These are phyloP conservation scores for Ricinus communis DNA, from an alignment of 345 rosid genomes.

Conservation along the genomic window DNA sequence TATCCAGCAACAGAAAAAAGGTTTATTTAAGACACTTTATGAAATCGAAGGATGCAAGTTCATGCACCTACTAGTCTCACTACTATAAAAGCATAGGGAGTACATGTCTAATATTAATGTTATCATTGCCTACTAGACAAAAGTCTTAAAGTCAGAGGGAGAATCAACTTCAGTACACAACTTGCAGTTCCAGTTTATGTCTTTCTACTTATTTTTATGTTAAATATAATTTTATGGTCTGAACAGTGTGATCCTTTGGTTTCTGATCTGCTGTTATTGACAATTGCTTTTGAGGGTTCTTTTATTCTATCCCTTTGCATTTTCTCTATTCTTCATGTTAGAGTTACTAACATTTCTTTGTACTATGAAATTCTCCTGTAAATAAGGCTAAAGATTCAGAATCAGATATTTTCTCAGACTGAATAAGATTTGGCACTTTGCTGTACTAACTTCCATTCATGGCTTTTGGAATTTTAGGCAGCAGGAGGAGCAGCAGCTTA, in stretches of 20 bases:
- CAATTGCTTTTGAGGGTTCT: not conserved
- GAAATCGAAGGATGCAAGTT: not conserved
- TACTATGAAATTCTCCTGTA: not conserved
- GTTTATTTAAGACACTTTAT: too few species aligned
- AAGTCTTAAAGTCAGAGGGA: not conserved
- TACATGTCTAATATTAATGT: not conserved
- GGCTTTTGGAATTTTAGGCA: conserved; percentile 49
- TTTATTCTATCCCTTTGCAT: not conserved
- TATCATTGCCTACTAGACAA: not conserved
- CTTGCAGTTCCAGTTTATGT: not conserved
- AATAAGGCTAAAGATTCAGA: not conserved
- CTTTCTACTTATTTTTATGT: not conserved
- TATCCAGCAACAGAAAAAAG: not conserved
- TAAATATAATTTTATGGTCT: not conserved
- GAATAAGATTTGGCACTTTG: conserved; percentile 13
- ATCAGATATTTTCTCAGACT: not conserved
- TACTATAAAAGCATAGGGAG: not conserved
- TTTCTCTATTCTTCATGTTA: not conserved
- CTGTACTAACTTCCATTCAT: conserved; percentile 23
- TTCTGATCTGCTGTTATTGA: not conserved
- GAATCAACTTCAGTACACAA: not conserved
- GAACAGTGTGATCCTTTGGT: not conserved
- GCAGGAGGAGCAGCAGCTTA: conserved; percentile 64
- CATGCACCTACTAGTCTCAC: not conserved
- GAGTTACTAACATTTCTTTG: not conserved